Percentiles rank a stretch among this genome's conserved stretches.
phyloP scores from a whole-genome alignment of 202 grass and related monocot genomes.

The Zoysia matrella region DNA sequence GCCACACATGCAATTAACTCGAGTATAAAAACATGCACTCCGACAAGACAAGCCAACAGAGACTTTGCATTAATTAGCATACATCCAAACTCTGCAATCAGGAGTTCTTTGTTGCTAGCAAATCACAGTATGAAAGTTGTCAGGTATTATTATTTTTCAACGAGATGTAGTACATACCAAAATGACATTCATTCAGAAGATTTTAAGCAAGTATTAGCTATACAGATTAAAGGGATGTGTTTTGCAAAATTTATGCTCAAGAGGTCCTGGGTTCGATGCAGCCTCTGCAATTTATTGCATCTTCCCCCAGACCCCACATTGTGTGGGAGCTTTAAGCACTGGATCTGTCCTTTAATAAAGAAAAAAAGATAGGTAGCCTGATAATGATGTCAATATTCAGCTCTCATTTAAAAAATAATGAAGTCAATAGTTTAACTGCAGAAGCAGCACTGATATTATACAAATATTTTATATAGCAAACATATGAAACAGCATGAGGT shows the following conservation, averaged over 20 bases:
- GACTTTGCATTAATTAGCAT: slow-evolving; percentile 17
- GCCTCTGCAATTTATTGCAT: too few species aligned
- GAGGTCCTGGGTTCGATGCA: too few species aligned
- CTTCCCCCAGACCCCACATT: too few species aligned
- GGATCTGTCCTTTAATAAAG: neutral
- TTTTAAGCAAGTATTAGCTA: neutral
- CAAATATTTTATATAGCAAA: neutral
- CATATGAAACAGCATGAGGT: neutral
- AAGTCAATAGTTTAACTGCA: slow-evolving; percentile 11
- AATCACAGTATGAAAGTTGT: neutral
- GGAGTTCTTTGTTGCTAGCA: neutral
- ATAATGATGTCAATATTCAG: too few species aligned
- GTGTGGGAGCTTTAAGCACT: too few species aligned
- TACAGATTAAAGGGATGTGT: too few species aligned
- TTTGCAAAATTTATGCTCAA: too few species aligned
- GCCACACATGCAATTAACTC: neutral
- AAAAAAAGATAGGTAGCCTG: slow-evolving; percentile 10
- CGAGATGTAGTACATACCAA: neutral
- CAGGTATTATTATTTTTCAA: slow-evolving; percentile 24
- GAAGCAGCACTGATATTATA: slow-evolving; percentile 3
- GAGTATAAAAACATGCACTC: neutral
- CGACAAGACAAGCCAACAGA: neutral
- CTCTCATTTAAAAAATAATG: neutral
- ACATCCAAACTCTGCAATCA: neutral
- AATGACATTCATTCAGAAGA: slow-evolving; percentile 11